These are phyloP conservation scores for Candida sojae DNA, from an alignment of 1,139 yeast genomes.

Conservation along the genomic window DNA sequence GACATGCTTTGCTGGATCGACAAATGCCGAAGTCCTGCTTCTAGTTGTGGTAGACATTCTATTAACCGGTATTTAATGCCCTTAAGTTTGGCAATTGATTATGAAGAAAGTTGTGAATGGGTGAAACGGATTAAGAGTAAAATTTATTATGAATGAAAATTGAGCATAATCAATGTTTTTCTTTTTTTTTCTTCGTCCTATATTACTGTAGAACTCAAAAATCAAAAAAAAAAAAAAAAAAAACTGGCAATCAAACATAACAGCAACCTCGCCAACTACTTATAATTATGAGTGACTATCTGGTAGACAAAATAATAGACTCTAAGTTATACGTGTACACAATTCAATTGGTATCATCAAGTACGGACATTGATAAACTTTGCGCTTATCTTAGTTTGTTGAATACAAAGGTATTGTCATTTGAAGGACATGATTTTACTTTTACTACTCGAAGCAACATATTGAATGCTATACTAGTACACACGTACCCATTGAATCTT, in stretches of 20 bases:
- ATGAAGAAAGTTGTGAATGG: too few relatives aligned
- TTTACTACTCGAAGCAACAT: slow-evolving; percentile 14
- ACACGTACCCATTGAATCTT: slow-evolving; percentile 16
- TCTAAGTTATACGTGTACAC: slow-evolving; percentile 12
- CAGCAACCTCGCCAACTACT: slow-evolving; percentile 1
- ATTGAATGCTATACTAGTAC: slow-evolving; percentile 16
- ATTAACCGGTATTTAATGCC: too few relatives aligned
- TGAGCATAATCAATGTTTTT: neutral
- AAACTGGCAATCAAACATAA: neutral
- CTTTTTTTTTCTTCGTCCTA: neutral
- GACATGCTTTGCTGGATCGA: slow-evolving; percentile 7
- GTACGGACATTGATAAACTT: neutral
- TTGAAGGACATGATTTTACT: slow-evolving; percentile 3
- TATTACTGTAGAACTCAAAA: neutral
- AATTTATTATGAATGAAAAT: too few relatives aligned
- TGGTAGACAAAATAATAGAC: slow-evolving; percentile 8
- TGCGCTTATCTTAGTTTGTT: neutral
- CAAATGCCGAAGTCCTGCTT: neutral
- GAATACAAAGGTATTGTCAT: slow-evolving; percentile 3
- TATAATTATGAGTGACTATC: neutral
- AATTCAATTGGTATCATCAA: slow-evolving; percentile 10
- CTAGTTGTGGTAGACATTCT: slow-evolving; percentile 5
- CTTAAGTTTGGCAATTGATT: too few relatives aligned
- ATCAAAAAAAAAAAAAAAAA: neutral
- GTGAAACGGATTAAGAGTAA: too few relatives aligned